phyloP scores from a whole-genome alignment of 129 eudicot species.

The Lactuca saligna region DNA sequence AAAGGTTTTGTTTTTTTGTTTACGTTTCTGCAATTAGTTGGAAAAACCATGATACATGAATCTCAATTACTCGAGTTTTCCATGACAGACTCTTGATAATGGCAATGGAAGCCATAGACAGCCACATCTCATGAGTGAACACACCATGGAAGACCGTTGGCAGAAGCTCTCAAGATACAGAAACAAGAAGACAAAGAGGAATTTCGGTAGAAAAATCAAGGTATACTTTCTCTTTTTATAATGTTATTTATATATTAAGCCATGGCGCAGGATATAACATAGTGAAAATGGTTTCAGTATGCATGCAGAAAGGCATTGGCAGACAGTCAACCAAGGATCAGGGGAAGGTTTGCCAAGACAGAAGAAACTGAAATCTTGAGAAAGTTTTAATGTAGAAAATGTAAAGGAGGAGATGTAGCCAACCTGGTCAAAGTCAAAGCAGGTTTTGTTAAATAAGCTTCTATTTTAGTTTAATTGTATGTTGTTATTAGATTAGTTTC shows the following conservation, averaged over 20 bases:
- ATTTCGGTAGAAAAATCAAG: constrained; percentile 92
- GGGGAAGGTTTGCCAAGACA: constrained; percentile 46
- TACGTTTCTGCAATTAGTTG: not conserved
- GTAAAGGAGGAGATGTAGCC: constrained; percentile 9
- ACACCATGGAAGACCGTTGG: constrained; percentile 51
- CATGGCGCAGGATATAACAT: constrained; percentile 1
- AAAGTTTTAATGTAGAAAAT: constrained; percentile 28
- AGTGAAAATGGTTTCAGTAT: constrained; percentile 28
- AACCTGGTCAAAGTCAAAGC: constrained; percentile 24
- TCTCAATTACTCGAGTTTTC: not conserved
- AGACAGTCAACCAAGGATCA: constrained; percentile 44
- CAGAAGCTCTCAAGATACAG: constrained; percentile 93
- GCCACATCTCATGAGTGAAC: constrained; percentile 23
- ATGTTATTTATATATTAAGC: not conserved
- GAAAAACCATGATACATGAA: not conserved
- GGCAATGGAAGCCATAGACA: constrained; percentile 17
- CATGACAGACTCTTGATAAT: constrained; percentile 27
- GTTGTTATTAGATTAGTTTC: constrained; percentile 25
- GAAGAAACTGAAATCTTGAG: constrained; percentile 27
- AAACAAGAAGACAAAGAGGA: constrained; percentile 80
- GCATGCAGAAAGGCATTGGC: constrained; percentile 47
- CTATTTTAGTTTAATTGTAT: constrained; percentile 8
- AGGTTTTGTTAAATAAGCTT: constrained; percentile 30
- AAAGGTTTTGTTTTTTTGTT: constrained; percentile 52
- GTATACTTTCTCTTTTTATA: constrained; percentile 25